Evolutionary conservation across 768 basidiomycete genomes (phyloP).

Genomic region (Suillus bovinus): DNA sequence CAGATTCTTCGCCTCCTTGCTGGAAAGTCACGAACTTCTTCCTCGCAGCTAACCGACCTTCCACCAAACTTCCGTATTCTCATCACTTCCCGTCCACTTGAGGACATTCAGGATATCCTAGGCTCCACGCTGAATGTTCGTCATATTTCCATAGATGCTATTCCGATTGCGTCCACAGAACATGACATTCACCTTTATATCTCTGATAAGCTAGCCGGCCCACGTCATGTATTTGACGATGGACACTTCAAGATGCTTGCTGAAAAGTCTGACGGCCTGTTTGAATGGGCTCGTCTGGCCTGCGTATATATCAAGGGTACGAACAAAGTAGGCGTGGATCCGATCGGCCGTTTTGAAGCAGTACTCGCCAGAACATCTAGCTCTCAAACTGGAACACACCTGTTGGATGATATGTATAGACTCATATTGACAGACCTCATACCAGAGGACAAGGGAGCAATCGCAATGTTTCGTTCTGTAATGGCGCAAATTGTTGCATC

Average conservation of each 20-base stretch:
- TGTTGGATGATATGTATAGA: constrained; percentile 10
- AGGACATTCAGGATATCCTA: not conserved
- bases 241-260: not conserved
- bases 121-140: not conserved
- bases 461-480: too few relatives aligned
- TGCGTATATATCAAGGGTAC: constrained; percentile 12
- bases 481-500: too few relatives aligned
- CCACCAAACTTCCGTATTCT: not conserved
- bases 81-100: not conserved
- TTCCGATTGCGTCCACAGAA: not conserved
- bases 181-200: constrained; percentile 6
- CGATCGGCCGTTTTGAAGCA: constrained; percentile 1
- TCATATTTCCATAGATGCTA: not conserved
- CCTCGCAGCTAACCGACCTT: not conserved
- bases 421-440: constrained; percentile 5
- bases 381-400: not conserved
- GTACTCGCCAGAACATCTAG: not conserved
- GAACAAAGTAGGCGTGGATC: not conserved
- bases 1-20: not conserved
- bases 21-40: not conserved
- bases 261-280: constrained; percentile 9
- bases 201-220: not conserved
- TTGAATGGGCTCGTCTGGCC: constrained; percentile 12
- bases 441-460: not conserved
- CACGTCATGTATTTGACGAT: not conserved